Percentiles rank a stretch among this genome's conserved stretches.
phyloP scores from a whole-genome alignment of 768 basidiomycete species.

The Suillus tomentosus region DNA sequence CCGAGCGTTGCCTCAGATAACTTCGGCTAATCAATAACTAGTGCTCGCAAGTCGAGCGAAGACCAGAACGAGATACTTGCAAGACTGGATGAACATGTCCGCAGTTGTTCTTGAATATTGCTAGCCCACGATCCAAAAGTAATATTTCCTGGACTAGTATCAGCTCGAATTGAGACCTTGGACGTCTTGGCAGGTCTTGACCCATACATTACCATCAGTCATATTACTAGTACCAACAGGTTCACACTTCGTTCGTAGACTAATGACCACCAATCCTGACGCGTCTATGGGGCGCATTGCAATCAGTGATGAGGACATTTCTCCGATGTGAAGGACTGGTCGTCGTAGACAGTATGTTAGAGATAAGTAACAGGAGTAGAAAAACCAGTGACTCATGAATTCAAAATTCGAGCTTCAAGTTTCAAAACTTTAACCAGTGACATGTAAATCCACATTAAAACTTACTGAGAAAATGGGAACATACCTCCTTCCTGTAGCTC shows the following conservation, averaged over 20 bases:
- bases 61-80: conserved; percentile 45
- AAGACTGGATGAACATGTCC: conserved; percentile 40
- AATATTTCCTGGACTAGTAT: background rate
- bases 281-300: too few relatives aligned
- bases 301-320: background rate
- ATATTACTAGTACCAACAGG: too few relatives aligned
- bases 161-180: too few relatives aligned
- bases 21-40: conserved; percentile 22
- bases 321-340: too few relatives aligned
- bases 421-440: background rate
- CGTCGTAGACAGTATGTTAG: background rate
- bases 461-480: too few relatives aligned
- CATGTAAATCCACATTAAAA: background rate
- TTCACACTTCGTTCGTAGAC: too few relatives aligned
- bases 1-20: background rate
- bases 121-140: background rate
- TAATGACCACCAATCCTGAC: too few relatives aligned
- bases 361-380: background rate
- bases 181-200: too few relatives aligned
- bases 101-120: conserved; percentile 11
- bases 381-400: background rate
- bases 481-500: too few relatives aligned
- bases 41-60: conserved; percentile 42
- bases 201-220: too few relatives aligned
- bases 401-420: background rate